Conservation (phyloP, 2,329 filamentous ascomycete genomes). For the Aspergillus eucalypticola region DNA sequence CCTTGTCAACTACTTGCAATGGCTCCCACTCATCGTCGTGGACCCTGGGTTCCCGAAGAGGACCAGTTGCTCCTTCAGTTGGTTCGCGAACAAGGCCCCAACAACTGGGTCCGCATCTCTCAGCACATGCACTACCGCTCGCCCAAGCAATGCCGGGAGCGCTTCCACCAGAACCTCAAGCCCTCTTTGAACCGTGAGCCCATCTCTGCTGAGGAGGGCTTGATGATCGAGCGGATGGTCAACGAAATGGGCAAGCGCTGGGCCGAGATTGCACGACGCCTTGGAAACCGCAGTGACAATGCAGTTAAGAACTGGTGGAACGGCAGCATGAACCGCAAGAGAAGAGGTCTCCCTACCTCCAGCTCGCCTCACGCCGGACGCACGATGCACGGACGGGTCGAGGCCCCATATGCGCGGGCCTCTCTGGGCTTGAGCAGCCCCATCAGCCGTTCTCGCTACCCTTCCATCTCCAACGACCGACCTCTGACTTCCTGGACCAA, state of each 20-base stretch:
- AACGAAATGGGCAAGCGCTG: constrained; percentile 78
- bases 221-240: constrained; percentile 75
- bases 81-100: constrained; percentile 69
- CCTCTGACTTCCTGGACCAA: constrained; percentile 26
- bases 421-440: constrained; percentile 32
- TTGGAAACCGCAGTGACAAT: constrained; percentile 87
- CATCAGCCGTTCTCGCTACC: constrained; percentile 29
- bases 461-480: constrained; percentile 25
- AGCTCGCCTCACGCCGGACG: constrained; percentile 37
- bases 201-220: constrained; percentile 69
- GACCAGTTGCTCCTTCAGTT: constrained; percentile 70
- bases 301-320: constrained; percentile 99
- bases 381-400: constrained; percentile 40
- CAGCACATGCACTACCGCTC: constrained; percentile 73
- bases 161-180: constrained; percentile 92
- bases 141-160: constrained; percentile 92
- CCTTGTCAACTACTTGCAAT: constrained; percentile 27
- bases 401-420: constrained; percentile 40
- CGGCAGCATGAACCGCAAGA: constrained; percentile 80
- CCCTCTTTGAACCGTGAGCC: constrained; percentile 71
- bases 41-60: constrained; percentile 80
- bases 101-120: constrained; percentile 90
- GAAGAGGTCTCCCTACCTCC: constrained; percentile 47
- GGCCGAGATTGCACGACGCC: constrained; percentile 84
- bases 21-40: constrained; percentile 64